Conservation (phyloP, 768 basidiomycete genomes). For the Hydnum rufescens region DNA sequence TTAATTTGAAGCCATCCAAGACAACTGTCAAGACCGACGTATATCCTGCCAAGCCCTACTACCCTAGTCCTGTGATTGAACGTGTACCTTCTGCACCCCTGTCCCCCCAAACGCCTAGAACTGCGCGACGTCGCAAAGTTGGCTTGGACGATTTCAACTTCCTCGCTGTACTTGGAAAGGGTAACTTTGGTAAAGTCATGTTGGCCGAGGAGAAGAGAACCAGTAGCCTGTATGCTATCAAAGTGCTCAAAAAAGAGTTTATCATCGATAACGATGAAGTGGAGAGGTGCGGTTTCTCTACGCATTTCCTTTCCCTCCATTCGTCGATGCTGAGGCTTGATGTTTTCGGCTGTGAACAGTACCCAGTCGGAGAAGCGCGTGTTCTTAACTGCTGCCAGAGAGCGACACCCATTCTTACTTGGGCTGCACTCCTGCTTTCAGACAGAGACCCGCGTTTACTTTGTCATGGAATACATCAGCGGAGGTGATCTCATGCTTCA, state of each 20-base stretch:
- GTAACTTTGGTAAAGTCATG: conserved; percentile 99
- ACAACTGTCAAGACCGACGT: too few species aligned
- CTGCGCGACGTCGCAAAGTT: conserved; percentile 71
- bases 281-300: conserved; percentile 48
- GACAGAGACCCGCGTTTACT: conserved; percentile 97
- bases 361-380: conserved; percentile 99
- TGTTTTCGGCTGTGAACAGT: conserved; percentile 26
- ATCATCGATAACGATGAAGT: conserved; percentile 99
- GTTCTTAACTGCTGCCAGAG: conserved; percentile 88
- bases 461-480: conserved; percentile 99
- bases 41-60: too few species aligned
- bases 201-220: conserved; percentile 93
- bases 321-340: too few species aligned
- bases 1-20: too few species aligned
- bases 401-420: conserved; percentile 93
- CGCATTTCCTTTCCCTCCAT: not conserved
- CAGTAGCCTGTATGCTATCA: conserved; percentile 86
- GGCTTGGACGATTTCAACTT: conserved; percentile 99
- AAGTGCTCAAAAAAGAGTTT: conserved; percentile 99
- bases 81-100: too few species aligned
- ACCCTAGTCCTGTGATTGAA: too few species aligned
- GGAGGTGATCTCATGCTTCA: conserved; percentile 99
- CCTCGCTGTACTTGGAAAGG: conserved; percentile 93
- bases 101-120: too few species aligned
- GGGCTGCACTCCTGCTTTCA: conserved; percentile 98